Evolutionary conservation across 495 filamentous ascomycete species (phyloP).

Genomic region (Xylaria scruposa): DNA sequence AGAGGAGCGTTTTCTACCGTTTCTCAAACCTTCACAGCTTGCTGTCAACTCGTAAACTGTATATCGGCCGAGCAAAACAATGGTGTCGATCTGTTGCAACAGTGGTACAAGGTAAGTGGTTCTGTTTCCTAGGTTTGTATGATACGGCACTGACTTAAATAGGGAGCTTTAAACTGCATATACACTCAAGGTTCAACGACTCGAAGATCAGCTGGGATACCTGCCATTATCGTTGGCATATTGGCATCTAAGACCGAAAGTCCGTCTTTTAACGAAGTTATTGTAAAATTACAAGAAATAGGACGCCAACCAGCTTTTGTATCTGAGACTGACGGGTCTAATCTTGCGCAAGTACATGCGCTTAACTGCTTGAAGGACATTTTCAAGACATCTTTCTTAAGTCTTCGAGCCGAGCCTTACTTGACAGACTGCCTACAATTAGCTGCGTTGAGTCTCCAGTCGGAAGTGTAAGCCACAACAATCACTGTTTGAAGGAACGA

Average conservation of each 20-base stretch:
- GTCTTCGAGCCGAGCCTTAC: slow-evolving; percentile 66
- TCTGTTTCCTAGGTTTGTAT: background rate
- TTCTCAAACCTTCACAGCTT: slow-evolving; percentile 81
- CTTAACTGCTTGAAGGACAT: slow-evolving; percentile 90
- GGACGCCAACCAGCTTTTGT: slow-evolving; percentile 59
- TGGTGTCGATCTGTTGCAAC: slow-evolving; percentile 47
- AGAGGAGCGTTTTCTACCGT: slow-evolving; percentile 94
- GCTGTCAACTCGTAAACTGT: slow-evolving; percentile 66
- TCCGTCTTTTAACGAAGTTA: slow-evolving; percentile 60
- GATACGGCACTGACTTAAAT: slow-evolving; percentile 6
- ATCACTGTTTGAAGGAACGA: slow-evolving; percentile 27
- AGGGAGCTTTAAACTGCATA: slow-evolving; percentile 70
- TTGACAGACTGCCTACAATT: slow-evolving; percentile 76
- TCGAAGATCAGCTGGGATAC: slow-evolving; percentile 88
- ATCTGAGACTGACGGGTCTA: slow-evolving; percentile 63
- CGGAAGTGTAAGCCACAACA: slow-evolving; percentile 63
- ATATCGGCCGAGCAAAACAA: slow-evolving; percentile 43
- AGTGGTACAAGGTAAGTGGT: slow-evolving; percentile 73
- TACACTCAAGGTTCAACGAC: slow-evolving; percentile 79
- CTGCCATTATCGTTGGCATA: slow-evolving; percentile 80
- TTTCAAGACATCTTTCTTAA: slow-evolving; percentile 78
- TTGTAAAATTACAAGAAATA: slow-evolving; percentile 56
- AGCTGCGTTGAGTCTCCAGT: slow-evolving; percentile 73
- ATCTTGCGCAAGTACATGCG: slow-evolving; percentile 90
- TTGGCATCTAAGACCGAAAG: slow-evolving; percentile 61